Evolutionary conservation across 1,284 basidiomycete species (phyloP).

Genomic region (Puccinia sorghi): DNA sequence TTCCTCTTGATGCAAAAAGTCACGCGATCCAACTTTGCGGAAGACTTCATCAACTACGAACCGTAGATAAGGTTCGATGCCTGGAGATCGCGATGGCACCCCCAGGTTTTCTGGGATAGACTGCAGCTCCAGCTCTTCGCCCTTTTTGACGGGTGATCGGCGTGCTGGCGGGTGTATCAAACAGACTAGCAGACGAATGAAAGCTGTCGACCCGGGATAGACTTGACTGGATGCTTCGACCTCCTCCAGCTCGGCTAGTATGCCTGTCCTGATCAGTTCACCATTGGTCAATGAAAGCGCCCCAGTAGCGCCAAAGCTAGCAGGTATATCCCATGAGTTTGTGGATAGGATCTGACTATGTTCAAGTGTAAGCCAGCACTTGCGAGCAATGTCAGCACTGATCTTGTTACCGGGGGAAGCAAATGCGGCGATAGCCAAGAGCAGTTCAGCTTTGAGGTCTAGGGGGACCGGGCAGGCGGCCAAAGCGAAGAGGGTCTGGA

Average conservation of each 20-base stretch:
- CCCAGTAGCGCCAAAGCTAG: slow-evolving; percentile 26
- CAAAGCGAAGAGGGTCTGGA: slow-evolving; percentile 75
- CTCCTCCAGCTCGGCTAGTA: slow-evolving; percentile 70
- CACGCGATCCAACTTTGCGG: slow-evolving; percentile 64
- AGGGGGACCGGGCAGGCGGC: slow-evolving; percentile 77
- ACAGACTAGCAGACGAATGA: slow-evolving; percentile 77
- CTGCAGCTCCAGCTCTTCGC: slow-evolving; percentile 55
- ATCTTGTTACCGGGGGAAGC: slow-evolving; percentile 65
- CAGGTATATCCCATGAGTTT: slow-evolving; percentile 26
- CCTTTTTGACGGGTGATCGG: slow-evolving; percentile 66
- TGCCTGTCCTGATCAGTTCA: slow-evolving; percentile 38
- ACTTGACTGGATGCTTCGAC: slow-evolving; percentile 74
- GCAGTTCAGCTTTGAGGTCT: slow-evolving; percentile 86
- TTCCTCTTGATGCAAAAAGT: slow-evolving; percentile 74
- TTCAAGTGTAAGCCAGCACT: slow-evolving; percentile 49
- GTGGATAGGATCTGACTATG: slow-evolving; percentile 50
- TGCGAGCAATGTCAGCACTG: slow-evolving; percentile 73
- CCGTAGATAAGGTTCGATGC: slow-evolving; percentile 75
- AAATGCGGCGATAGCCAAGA: slow-evolving; percentile 82
- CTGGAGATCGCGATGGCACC: slow-evolving; percentile 71
- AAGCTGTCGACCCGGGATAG: slow-evolving; percentile 85
- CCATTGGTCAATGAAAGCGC: slow-evolving; percentile 24
- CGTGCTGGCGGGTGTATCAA: slow-evolving; percentile 71
- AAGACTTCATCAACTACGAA: too few species aligned
- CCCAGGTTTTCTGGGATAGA: slow-evolving; percentile 63